Conservation (phyloP, 495 filamentous ascomycete species). For the Elaphomyces granulatus region DNA sequence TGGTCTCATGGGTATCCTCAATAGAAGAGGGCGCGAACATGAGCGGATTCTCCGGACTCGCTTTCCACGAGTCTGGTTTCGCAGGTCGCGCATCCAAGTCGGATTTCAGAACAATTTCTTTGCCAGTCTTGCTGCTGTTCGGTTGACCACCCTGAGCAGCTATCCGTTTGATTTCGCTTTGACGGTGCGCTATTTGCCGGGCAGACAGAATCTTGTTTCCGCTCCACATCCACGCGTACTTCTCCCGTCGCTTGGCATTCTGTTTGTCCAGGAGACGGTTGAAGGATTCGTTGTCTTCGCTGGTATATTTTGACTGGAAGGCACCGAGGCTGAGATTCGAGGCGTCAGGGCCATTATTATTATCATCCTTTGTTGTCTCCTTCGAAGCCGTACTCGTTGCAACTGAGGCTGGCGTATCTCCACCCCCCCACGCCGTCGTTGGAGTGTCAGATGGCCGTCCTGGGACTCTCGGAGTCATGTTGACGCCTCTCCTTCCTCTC, state of each 20-base stretch:
- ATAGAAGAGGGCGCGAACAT: slow-evolving; percentile 69
- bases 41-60: slow-evolving; percentile 59
- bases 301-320: slow-evolving; percentile 88
- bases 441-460: slow-evolving; percentile 4
- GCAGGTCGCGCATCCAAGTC: slow-evolving; percentile 56
- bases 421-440: slow-evolving; percentile 16
- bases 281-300: slow-evolving; percentile 94
- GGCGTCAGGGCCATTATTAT: slow-evolving; percentile 39
- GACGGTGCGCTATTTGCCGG: slow-evolving; percentile 67
- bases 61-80: slow-evolving; percentile 62
- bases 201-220: slow-evolving; percentile 81
- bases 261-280: slow-evolving; percentile 85
- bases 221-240: slow-evolving; percentile 75
- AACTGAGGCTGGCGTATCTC: slow-evolving; percentile 30
- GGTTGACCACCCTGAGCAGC: slow-evolving; percentile 33
- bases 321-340: slow-evolving; percentile 65
- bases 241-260: slow-evolving; percentile 66
- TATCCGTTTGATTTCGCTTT: slow-evolving; percentile 48
- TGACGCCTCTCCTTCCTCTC: slow-evolving; percentile 19
- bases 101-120: slow-evolving; percentile 40
- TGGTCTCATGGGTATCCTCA: slow-evolving; percentile 52
- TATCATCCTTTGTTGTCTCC: no score
- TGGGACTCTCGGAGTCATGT: slow-evolving; percentile 14
- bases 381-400: slow-evolving; percentile 23
- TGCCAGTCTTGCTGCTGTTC: slow-evolving; percentile 26